Evolutionary conservation across 1,139 yeast genomes (phyloP).

Genomic region (Pneumocystis sp.): DNA sequence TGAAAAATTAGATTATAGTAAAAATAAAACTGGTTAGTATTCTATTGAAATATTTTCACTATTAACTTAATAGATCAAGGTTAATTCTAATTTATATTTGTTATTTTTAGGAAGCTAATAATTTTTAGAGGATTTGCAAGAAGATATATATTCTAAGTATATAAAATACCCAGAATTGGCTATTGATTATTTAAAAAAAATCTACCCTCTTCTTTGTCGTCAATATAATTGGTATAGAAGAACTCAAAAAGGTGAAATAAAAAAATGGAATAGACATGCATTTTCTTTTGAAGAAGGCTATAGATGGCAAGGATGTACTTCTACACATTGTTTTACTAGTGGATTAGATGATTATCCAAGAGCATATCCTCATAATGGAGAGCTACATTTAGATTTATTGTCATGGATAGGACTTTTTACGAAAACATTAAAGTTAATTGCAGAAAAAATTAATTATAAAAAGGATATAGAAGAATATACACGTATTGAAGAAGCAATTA

Average conservation of each 20-base stretch:
- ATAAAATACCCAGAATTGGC: slow-evolving; percentile 49
- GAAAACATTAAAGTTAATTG: slow-evolving; percentile 59
- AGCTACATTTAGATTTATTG: slow-evolving; percentile 73
- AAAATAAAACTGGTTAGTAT: not conserved
- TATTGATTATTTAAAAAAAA: slow-evolving; percentile 41
- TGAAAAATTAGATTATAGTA: slow-evolving; percentile 17
- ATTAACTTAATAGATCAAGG: not conserved
- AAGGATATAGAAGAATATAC: slow-evolving; percentile 44
- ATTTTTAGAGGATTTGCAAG: not conserved
- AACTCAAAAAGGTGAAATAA: slow-evolving; percentile 63
- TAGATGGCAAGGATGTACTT: slow-evolving; percentile 88
- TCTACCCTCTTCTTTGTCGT: slow-evolving; percentile 60
- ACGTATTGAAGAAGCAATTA: slow-evolving; percentile 40
- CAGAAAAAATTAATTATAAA: slow-evolving; percentile 42
- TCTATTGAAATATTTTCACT: not conserved
- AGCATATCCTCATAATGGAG: slow-evolving; percentile 65
- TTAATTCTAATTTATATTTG: slow-evolving; percentile 7
- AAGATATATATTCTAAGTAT: slow-evolving; percentile 35
- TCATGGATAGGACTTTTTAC: slow-evolving; percentile 95
- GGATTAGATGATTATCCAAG: slow-evolving; percentile 96
- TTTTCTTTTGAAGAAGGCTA: slow-evolving; percentile 47
- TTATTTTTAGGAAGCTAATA: slow-evolving; percentile 19
- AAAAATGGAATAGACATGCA: slow-evolving; percentile 48
- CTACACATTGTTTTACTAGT: slow-evolving; percentile 73
- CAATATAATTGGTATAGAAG: slow-evolving; percentile 79